Evolutionary conservation across 176 grass and related monocot species (phyloP), one percentile per base, ranked within the genome.

Genomic region (Saccharum spontaneum): DNA sequence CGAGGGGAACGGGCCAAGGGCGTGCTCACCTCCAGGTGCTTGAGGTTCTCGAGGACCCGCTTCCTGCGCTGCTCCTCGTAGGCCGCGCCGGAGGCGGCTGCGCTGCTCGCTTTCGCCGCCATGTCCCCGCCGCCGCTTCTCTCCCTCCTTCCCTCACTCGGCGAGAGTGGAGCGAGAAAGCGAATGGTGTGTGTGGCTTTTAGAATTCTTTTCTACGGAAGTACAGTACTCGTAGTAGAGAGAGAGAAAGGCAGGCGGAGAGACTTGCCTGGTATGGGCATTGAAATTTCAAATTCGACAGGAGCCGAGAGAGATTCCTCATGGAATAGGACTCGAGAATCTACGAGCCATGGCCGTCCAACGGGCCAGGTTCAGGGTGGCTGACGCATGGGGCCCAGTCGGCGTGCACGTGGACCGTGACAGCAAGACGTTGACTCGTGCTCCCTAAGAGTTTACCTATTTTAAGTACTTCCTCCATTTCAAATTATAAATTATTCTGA

Each of bases 11-110:
- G n/a, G 36, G 43, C 1, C 26, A 10, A 0, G 49, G 5, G 60
- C 36, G 6, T 34, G 37, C 22, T 87, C 74, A 94, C 96, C 87
- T 95, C 89, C 49, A 98, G 87, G 46, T 95, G 89, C 93, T 98
- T 98, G 83, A 91, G 93, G 78, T 98, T 98, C 54, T 94, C 87
- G 54, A 95, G 89, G 23, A 98, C 78, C 86, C 96, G 89, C 78
- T 92, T 87, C 75, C 85, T 79, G 59, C 96, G 93, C 66, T 90
- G 83, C 76, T 93, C 96, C 70, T 98, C 93, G 88, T 98, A 98
- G 55, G 93, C 84, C 4, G 85, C 50, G 57, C 79, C 75, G 11
- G 75, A 63, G 46, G 36, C 68, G 48, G 74, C 62, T 31, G 62
- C 61, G 76, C 75, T 70, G 76, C 61, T 40, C 69, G 76, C 76